Evolutionary conservation across 345 rosid genomes (phyloP).

Genomic region (rapeseed (Brassica napus)): DNA sequence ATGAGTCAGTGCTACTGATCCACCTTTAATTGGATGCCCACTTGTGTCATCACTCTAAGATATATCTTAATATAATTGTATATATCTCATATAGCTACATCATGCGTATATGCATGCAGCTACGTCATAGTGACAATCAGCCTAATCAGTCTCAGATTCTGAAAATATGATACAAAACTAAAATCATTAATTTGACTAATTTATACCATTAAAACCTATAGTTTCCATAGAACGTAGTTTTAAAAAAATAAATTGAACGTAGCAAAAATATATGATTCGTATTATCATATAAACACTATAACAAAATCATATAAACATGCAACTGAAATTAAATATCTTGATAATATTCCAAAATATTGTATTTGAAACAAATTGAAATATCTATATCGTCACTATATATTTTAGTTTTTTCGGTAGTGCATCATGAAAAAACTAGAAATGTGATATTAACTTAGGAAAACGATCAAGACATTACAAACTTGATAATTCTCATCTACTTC

Average conservation of each 20-base stretch:
- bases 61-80: background rate
- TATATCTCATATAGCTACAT: background rate
- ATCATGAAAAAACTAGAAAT: background rate
- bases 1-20: conserved; percentile 31
- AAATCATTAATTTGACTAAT: background rate
- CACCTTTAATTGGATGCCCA: conserved; percentile 33
- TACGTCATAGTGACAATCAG: background rate
- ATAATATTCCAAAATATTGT: background rate
- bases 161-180: background rate
- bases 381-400: background rate
- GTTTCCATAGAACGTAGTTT: background rate
- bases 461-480: background rate
- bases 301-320: background rate
- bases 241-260: background rate
- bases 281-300: background rate
- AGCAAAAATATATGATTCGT: background rate
- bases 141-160: background rate
- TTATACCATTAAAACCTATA: background rate
- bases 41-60: conserved; percentile 28
- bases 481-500: background rate
- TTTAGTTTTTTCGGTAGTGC: background rate
- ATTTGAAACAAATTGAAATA: background rate
- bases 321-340: background rate
- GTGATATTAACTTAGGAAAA: background rate
- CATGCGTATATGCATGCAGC: conserved; percentile 22